phyloP scores from a whole-genome alignment of 352 stramenopile species.

The Pythium pyrilobum region DNA sequence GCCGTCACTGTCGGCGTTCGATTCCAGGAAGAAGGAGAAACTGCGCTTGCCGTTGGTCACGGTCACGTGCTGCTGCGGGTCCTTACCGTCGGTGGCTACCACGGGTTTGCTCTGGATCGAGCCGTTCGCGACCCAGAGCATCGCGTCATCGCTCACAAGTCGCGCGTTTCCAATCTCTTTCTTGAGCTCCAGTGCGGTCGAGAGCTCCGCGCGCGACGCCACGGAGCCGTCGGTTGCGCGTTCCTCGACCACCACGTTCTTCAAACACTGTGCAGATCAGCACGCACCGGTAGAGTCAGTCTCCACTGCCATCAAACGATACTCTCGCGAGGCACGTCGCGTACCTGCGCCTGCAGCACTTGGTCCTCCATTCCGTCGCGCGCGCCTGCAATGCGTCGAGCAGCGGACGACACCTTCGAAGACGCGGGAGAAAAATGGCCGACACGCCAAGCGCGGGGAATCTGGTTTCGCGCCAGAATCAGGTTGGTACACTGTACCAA shows the following conservation, averaged over 20 bases:
- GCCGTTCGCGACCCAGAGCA: conserved; percentile 65
- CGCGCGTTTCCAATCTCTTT: conserved; percentile 81
- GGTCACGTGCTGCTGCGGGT: conserved; percentile 28
- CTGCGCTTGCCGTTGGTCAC: conserved; percentile 55
- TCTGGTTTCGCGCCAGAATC: conserved; percentile 41
- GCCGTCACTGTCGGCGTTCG: conserved; percentile 32
- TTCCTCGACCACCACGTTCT: conserved; percentile 52
- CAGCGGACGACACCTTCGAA: too few species aligned
- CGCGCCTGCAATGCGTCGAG: neutral
- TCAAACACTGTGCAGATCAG: conserved; percentile 36
- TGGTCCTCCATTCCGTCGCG: neutral
- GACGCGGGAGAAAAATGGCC: too few species aligned
- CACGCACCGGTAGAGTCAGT: neutral
- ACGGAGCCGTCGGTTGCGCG: conserved; percentile 35
- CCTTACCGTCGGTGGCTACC: conserved; percentile 4
- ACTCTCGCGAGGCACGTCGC: too few species aligned
- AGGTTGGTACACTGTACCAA: conserved; percentile 21
- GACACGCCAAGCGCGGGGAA: conserved; percentile 14
- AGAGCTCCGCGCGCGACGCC: conserved; percentile 25
- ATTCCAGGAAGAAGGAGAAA: conserved; percentile 56
- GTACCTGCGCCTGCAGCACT: conserved; percentile 7
- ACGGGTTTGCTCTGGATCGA: conserved; percentile 35
- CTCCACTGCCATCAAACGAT: too few species aligned
- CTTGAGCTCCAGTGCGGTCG: conserved; percentile 46
- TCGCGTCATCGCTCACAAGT: conserved; percentile 58